Conservation (phyloP, 257 asterid genomes). For the Voacanga thouarsii region DNA sequence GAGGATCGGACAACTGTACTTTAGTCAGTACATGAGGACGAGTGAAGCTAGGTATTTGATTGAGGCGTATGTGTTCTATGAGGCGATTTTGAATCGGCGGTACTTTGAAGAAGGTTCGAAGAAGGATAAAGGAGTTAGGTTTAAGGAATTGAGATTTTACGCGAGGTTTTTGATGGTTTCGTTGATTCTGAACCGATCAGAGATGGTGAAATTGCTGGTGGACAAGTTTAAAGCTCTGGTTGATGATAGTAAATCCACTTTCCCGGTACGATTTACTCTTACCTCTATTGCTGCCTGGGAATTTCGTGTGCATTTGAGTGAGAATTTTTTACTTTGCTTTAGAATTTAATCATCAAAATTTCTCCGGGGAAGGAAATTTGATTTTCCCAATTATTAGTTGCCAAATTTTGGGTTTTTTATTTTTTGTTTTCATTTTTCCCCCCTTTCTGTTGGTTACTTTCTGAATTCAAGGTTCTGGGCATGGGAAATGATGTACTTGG, state of each 20-base stretch:
- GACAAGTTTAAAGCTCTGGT: conserved; percentile 78
- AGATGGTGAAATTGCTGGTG: conserved; percentile 71
- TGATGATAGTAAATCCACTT: conserved; percentile 66
- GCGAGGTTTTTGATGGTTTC: conserved; percentile 93
- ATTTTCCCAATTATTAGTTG: too few relatives aligned
- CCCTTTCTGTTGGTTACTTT: not conserved
- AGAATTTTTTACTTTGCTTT: conserved; percentile 5
- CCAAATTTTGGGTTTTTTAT: too few relatives aligned
- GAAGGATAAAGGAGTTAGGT: conserved; percentile 76
- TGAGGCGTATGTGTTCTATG: conserved; percentile 88
- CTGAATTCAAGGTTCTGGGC: not conserved
- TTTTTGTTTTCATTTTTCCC: too few relatives aligned
- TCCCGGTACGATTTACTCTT: conserved; percentile 54
- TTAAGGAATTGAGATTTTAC: conserved; percentile 89
- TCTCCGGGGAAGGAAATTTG: too few relatives aligned
- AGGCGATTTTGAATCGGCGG: conserved; percentile 73
- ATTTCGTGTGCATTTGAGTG: not conserved
- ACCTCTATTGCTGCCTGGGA: not conserved
- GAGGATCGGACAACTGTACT: conserved; percentile 90
- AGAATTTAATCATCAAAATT: not conserved
- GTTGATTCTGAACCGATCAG: conserved; percentile 62
- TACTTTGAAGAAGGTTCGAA: conserved; percentile 81
- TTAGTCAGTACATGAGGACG: conserved; percentile 85
- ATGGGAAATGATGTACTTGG: not conserved
- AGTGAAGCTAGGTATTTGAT: conserved; percentile 87